phyloP scores from a whole-genome alignment of 1,284 basidiomycete genomes.

The Neonothopanus nambi region DNA sequence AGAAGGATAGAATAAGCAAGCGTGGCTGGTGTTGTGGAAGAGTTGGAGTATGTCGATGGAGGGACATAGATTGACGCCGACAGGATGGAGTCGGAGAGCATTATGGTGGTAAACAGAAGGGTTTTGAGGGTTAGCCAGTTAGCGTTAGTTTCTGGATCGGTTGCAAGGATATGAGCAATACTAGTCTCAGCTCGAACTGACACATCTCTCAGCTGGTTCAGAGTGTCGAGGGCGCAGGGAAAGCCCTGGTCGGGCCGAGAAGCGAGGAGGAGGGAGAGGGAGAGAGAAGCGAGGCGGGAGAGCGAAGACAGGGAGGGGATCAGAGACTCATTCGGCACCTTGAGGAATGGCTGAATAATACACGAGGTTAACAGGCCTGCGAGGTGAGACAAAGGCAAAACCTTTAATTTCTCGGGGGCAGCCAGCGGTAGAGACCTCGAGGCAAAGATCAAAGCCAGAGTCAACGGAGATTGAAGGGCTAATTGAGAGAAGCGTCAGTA shows the following conservation, averaged over 20 bases:
- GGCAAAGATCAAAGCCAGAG: constrained; percentile 46
- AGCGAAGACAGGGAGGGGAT: constrained; percentile 46
- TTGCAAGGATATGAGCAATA: not conserved
- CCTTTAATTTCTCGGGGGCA: constrained; percentile 50
- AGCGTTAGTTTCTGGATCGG: constrained; percentile 24
- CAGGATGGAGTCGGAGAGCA: constrained; percentile 66
- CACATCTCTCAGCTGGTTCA: constrained; percentile 36
- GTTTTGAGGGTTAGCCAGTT: constrained; percentile 68
- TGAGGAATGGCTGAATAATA: constrained; percentile 51
- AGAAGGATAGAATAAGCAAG: constrained; percentile 52
- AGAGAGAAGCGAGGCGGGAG: constrained; percentile 49
- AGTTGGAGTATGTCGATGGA: constrained; percentile 21
- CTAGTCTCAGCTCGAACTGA: not conserved
- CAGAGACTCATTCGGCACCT: constrained; percentile 27
- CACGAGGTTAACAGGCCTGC: constrained; percentile 35
- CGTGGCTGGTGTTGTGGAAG: constrained; percentile 33
- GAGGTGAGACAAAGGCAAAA: constrained; percentile 55
- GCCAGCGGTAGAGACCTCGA: constrained; percentile 60
- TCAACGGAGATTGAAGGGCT: constrained; percentile 21
- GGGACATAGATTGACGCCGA: constrained; percentile 54
- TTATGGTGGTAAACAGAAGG: constrained; percentile 64
- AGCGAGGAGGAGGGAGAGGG: constrained; percentile 49
- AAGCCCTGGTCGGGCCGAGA: constrained; percentile 47
- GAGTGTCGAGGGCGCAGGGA: constrained; percentile 39
- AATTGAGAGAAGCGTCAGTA: constrained; percentile 33